These are phyloP conservation scores for Phialophora macrospora DNA, from an alignment of 2,329 filamentous ascomycete genomes.

Conservation along the genomic window DNA sequence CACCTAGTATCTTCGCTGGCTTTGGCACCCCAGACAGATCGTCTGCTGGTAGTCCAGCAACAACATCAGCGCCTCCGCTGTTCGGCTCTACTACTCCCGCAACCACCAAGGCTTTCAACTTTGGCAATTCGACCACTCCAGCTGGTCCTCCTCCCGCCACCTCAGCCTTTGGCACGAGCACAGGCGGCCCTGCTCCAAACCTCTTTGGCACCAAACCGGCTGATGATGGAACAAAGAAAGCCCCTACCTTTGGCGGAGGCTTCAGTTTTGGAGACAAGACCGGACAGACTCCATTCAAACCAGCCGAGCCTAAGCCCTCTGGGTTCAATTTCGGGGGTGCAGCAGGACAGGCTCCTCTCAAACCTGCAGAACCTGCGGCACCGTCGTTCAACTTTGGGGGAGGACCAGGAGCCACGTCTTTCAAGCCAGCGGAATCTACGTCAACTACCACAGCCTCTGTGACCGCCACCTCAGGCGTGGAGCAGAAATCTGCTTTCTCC, in stretches of 20 bases:
- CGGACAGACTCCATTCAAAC: slow-evolving; percentile 8
- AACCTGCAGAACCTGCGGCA: not conserved
- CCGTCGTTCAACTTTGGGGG: not conserved
- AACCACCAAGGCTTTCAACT: slow-evolving; percentile 45
- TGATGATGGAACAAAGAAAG: slow-evolving; percentile 35
- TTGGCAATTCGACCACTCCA: slow-evolving; percentile 56
- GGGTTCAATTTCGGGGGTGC: slow-evolving; percentile 26
- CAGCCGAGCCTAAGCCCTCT: slow-evolving; percentile 1
- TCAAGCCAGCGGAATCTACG: slow-evolving; percentile 30
- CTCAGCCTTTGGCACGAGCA: slow-evolving; percentile 41
- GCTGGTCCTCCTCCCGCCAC: slow-evolving; percentile 54
- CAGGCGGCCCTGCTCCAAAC: slow-evolving; percentile 37
- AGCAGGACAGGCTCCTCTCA: slow-evolving; percentile 12
- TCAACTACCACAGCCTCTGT: slow-evolving; percentile 19
- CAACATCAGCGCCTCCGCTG: slow-evolving; percentile 43
- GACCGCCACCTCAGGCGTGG: slow-evolving; percentile 16
- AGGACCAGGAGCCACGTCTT: not conserved
- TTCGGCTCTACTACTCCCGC: slow-evolving; percentile 45
- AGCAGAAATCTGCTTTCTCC: slow-evolving; percentile 31
- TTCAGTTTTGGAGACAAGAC: slow-evolving; percentile 24
- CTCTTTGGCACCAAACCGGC: slow-evolving; percentile 44
- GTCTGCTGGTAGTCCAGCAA: slow-evolving; percentile 10
- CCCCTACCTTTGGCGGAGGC: slow-evolving; percentile 41
- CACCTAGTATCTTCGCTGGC: slow-evolving; percentile 29
- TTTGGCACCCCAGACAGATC: slow-evolving; percentile 35